Evolutionary conservation across 2,329 filamentous ascomycete genomes (phyloP).

Genomic region (Thyridium curvatum): DNA sequence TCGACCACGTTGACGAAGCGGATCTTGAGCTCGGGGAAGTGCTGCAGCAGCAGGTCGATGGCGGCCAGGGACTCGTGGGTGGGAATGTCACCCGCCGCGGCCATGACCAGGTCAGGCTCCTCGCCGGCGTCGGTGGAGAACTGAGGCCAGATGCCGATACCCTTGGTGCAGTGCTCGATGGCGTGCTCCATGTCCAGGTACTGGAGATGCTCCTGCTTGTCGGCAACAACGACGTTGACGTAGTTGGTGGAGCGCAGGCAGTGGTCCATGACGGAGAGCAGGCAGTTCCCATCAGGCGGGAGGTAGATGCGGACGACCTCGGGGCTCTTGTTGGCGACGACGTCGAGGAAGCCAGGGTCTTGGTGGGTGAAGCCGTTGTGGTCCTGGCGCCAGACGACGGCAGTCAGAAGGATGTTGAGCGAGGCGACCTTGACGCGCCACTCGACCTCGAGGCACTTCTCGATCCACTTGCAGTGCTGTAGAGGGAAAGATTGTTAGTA

Average conservation of each 20-base stretch:
- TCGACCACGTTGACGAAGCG: conserved; percentile 77
- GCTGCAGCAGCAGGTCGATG: conserved; percentile 63
- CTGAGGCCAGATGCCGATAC: conserved; percentile 71
- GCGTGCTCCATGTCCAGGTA: conserved; percentile 70
- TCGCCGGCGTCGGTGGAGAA: conserved; percentile 63
- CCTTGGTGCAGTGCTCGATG: conserved; percentile 71
- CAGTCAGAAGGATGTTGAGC: conserved; percentile 73
- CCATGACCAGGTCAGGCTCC: conserved; percentile 72
- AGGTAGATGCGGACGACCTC: conserved; percentile 78
- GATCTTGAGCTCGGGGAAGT: conserved; percentile 67
- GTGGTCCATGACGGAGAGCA: conserved; percentile 71
- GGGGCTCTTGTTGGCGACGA: conserved; percentile 73
- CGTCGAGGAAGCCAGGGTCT: conserved; percentile 73
- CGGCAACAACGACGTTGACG: conserved; percentile 73
- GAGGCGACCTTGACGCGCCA: conserved; percentile 70
- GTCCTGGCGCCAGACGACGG: conserved; percentile 76
- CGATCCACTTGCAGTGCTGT: conserved; percentile 77
- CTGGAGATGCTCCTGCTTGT: conserved; percentile 75
- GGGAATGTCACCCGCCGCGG: conserved; percentile 66
- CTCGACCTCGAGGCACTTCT: conserved; percentile 73
- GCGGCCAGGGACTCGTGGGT: conserved; percentile 71
- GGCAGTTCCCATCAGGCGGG: conserved; percentile 71
- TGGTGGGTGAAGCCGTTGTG: conserved; percentile 83
- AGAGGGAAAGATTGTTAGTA: neutral
- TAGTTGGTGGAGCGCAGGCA: conserved; percentile 70